Evolutionary conservation across 2,329 filamentous ascomycete genomes (phyloP).

Genomic region (Alternaria metachromatica): DNA sequence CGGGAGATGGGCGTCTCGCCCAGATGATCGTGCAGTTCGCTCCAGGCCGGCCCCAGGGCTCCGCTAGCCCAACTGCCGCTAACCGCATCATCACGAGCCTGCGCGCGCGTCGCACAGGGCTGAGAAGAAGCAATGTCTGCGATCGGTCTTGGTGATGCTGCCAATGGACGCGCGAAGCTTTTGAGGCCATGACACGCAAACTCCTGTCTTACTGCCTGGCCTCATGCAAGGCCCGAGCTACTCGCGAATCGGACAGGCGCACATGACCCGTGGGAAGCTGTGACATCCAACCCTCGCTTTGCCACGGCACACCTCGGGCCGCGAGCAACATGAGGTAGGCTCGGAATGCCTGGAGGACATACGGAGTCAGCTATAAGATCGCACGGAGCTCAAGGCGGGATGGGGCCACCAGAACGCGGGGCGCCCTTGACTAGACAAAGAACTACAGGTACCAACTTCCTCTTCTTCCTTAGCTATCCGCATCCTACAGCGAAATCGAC

Average conservation of each 20-base stretch:
- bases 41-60: background rate
- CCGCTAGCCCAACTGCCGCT: slow-evolving; percentile 1
- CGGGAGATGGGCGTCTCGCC: slow-evolving; percentile 17
- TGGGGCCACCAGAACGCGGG: slow-evolving; percentile 15
- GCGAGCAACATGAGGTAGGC: slow-evolving; percentile 18
- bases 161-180: background rate
- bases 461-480: slow-evolving; percentile 5
- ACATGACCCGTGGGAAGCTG: slow-evolving; percentile 34
- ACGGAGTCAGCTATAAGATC: slow-evolving; percentile 13
- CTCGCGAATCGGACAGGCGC: slow-evolving; percentile 17
- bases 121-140: slow-evolving; percentile 4
- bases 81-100: slow-evolving; percentile 3
- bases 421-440: slow-evolving; percentile 16
- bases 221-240: slow-evolving; percentile 32
- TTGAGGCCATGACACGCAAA: slow-evolving; percentile 1
- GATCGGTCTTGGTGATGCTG: background rate
- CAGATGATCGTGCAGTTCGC: slow-evolving; percentile 4
- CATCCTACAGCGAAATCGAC: background rate
- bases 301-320: slow-evolving; percentile 39
- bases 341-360: slow-evolving; percentile 9
- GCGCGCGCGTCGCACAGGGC: background rate
- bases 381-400: slow-evolving; percentile 1
- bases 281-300: slow-evolving; percentile 37
- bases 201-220: slow-evolving; percentile 3
- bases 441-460: background rate